phyloP scores from a whole-genome alignment of 108 stramenopile genomes.

The Cylindrotheca fusiformis region DNA sequence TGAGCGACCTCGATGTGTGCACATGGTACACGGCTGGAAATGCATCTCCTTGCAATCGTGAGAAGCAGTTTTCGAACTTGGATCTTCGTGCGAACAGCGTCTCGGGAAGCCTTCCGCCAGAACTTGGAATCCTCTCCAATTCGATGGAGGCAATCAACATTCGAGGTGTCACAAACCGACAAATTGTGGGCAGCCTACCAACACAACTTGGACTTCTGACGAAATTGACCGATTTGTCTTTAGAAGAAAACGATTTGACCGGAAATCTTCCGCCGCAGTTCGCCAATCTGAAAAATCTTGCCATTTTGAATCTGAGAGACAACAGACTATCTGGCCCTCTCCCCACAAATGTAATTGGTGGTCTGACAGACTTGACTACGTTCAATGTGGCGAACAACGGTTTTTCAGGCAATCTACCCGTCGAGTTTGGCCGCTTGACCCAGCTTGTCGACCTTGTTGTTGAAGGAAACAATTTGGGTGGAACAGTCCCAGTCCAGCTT shows the following conservation, averaged over 20 bases:
- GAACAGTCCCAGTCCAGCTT: constrained; percentile 23
- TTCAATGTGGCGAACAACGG: constrained; percentile 27
- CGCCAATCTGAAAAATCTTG: constrained; percentile 13
- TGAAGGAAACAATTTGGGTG: constrained; percentile 24
- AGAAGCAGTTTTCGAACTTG: constrained; percentile 27
- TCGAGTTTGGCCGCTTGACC: constrained; percentile 13
- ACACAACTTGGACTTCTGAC: constrained; percentile 24
- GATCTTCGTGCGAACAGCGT: constrained; percentile 37
- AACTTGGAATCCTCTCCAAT: constrained; percentile 33
- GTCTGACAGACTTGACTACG: constrained; percentile 26
- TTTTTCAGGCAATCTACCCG: constrained; percentile 15
- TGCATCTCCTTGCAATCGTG: constrained; percentile 18
- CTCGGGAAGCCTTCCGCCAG: constrained; percentile 32
- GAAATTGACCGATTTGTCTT: constrained; percentile 10
- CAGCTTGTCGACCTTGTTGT: constrained; percentile 18
- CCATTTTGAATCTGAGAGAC: constrained; percentile 19
- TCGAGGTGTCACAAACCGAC: constrained; percentile 12
- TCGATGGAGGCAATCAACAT: constrained; percentile 29
- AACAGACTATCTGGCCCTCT: constrained; percentile 22
- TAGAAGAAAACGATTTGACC: constrained; percentile 28
- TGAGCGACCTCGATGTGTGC: constrained; percentile 39
- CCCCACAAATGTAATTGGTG: constrained; percentile 13
- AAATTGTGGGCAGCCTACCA: constrained; percentile 28
- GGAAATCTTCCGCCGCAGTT: constrained; percentile 26
- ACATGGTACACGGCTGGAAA: constrained; percentile 30